A percentile compares a stretch with the other conserved stretches of the same genome.
These are phyloP conservation scores for Raffaelea albimanens DNA, from an alignment of 2,329 filamentous ascomycete genomes.

Conservation along the genomic window DNA sequence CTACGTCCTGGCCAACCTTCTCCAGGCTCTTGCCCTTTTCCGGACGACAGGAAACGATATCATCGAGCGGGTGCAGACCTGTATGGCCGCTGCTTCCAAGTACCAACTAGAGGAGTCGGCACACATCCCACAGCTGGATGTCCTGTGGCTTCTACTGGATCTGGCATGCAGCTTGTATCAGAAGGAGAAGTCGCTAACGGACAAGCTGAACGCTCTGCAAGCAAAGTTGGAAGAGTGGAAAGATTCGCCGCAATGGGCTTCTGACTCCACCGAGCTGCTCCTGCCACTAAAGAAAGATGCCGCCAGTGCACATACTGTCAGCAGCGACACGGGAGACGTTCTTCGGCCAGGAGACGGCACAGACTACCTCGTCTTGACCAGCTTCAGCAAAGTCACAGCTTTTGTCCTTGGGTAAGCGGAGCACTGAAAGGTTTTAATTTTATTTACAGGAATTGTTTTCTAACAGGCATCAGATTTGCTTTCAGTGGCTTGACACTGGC, in stretches of 20 bases:
- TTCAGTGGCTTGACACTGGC: constrained; percentile 41
- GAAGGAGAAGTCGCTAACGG: constrained; percentile 44
- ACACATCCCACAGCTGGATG: constrained; percentile 55
- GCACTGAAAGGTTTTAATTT: no score
- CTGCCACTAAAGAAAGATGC: constrained; percentile 46
- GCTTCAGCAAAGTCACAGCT: constrained; percentile 51
- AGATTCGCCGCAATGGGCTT: constrained; percentile 32
- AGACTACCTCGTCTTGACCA: constrained; percentile 51
- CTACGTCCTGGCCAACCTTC: constrained; percentile 52
- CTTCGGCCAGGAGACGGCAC: constrained; percentile 37
- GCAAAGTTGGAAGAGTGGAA: constrained; percentile 48
- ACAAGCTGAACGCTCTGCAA: constrained; percentile 56
- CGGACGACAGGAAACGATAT: constrained; percentile 54
- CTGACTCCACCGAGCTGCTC: constrained; percentile 37
- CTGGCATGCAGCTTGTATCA: constrained; percentile 59
- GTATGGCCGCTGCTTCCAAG: constrained; percentile 64
- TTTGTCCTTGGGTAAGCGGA: constrained; percentile 43
- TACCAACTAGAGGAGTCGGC: constrained; percentile 58
- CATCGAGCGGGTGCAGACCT: constrained; percentile 60
- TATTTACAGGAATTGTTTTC: constrained; percentile 6
- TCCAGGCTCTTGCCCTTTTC: constrained; percentile 63
- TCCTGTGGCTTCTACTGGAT: constrained; percentile 59
- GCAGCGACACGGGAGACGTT: constrained; percentile 46
- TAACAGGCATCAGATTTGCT: constrained; percentile 33
- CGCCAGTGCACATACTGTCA: constrained; percentile 40